phyloP scores from a whole-genome alignment of 2,329 filamentous ascomycete species.

The Decorospora gaudefroyi region DNA sequence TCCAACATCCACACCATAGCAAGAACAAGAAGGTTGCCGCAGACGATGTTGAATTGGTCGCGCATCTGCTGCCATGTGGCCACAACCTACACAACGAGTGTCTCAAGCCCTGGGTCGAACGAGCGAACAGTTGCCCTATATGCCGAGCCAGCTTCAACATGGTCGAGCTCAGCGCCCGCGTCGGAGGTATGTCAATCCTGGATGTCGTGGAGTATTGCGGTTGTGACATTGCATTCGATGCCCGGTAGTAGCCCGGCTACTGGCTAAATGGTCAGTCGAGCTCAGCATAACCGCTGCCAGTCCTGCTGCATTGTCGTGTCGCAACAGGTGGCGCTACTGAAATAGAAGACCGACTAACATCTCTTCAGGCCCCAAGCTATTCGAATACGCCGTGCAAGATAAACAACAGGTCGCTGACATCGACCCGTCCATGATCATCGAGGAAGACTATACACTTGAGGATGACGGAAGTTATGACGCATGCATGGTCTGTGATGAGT shows the following conservation, averaged over 20 bases:
- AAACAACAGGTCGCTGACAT: constrained; percentile 90
- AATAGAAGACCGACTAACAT: constrained; percentile 18
- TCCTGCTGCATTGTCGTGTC: constrained; percentile 8
- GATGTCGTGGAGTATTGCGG: constrained; percentile 22
- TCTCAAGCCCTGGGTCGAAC: constrained; percentile 90
- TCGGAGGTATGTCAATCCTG: constrained; percentile 67
- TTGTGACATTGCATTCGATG: constrained; percentile 24
- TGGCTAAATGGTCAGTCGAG: constrained; percentile 41
- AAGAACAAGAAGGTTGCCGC: constrained; percentile 23
- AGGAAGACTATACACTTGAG: constrained; percentile 64
- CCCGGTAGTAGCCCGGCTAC: constrained; percentile 24
- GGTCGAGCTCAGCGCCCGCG: constrained; percentile 78
- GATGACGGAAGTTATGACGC: constrained; percentile 59
- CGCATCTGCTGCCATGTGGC: constrained; percentile 73
- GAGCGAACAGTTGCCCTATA: constrained; percentile 97
- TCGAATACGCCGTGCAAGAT: constrained; percentile 71
- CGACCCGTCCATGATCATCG: constrained; percentile 77
- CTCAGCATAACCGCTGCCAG: constrained; percentile 29
- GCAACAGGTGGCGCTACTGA: constrained; percentile 9
- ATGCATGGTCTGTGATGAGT: constrained; percentile 81
- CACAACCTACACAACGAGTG: constrained; percentile 93
- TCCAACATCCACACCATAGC: constrained; percentile 22
- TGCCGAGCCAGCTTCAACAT: constrained; percentile 90
- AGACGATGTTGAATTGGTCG: constrained; percentile 60
- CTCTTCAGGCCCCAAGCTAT: constrained; percentile 57